phyloP scores from a whole-genome alignment of 2,329 filamentous ascomycete species.

The Penicillium capsulatum region DNA sequence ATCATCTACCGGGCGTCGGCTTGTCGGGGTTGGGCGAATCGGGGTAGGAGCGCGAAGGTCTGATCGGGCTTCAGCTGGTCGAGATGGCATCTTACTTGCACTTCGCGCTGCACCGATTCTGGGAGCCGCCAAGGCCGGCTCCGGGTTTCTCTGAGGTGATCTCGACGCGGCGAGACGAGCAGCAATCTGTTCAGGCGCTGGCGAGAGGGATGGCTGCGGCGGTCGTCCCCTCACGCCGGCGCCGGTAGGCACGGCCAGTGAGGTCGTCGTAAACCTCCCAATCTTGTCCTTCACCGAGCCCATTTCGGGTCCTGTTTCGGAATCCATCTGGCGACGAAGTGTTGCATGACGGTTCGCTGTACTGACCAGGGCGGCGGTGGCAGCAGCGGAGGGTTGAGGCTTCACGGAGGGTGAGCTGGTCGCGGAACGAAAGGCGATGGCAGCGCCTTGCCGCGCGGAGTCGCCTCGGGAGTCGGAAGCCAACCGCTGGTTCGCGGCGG shows the following conservation, averaged over 20 bases:
- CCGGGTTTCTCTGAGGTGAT: conserved; percentile 21
- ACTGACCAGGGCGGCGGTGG: conserved; percentile 21
- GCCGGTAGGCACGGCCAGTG: conserved; percentile 11
- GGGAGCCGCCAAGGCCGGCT: conserved; percentile 11
- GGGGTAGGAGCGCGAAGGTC: conserved; percentile 26
- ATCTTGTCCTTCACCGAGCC: conserved; percentile 40
- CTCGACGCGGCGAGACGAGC: conserved; percentile 34
- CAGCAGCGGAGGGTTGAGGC: conserved; percentile 14
- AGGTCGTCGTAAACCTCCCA: conserved; percentile 29
- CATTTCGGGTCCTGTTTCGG: conserved; percentile 27
- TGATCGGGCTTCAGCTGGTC: conserved; percentile 10
- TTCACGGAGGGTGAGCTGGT: conserved; percentile 14
- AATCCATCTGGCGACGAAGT: conserved; percentile 13
- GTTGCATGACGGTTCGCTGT: conserved; percentile 15
- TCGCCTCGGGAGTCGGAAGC: conserved; percentile 22
- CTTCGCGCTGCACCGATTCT: conserved; percentile 18
- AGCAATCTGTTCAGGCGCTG: conserved; percentile 32
- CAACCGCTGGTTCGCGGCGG: conserved; percentile 29
- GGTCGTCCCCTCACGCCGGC: conserved; percentile 12
- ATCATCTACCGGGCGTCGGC: conserved; percentile 6
- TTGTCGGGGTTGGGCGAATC: conserved; percentile 14
- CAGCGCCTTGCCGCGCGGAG: conserved; percentile 37
- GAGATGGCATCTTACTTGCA: conserved; percentile 14
- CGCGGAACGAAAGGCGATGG: conserved; percentile 33
- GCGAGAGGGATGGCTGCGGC: conserved; percentile 15